A percentile compares a stretch with the other conserved stretches of the same genome.
phyloP scores from a whole-genome alignment of 176 grass and related monocot genomes.

The Musa schizocarpa region DNA sequence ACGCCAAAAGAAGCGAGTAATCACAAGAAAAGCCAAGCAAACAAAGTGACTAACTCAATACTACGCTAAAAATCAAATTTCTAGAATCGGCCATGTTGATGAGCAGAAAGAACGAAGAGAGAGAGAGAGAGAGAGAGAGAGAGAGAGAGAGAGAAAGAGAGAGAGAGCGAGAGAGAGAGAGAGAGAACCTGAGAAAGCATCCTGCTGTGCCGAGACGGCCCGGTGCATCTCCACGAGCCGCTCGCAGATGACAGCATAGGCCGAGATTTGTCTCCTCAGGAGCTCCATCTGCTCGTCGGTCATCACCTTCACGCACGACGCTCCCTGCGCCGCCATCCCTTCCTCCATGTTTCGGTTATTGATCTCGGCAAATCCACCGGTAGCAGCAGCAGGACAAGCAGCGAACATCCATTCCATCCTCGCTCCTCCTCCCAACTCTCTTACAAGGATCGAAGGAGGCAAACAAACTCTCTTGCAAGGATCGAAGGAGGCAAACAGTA shows the following conservation, averaged over 20 bases:
- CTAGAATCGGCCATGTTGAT: not conserved
- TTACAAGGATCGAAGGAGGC: no score
- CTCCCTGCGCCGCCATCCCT: conserved; percentile 3
- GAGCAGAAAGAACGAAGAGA: not conserved
- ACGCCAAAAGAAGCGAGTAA: no score
- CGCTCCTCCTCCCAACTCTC: no score
- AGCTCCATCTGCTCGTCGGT: not conserved
- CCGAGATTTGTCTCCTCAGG: conserved; percentile 1
- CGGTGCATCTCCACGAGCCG: conserved; percentile 89
- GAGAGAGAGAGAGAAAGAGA: not conserved
- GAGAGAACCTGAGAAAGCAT: conserved; percentile 51
- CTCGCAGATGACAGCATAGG: conserved; percentile 86
- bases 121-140: not conserved
- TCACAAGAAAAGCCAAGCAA: no score
- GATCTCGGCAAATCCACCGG: not conserved
- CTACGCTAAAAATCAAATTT: no score
- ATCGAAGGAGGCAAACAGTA: not conserved
- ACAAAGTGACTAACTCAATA: no score
- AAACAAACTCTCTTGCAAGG: no score
- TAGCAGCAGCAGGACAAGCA: not conserved
- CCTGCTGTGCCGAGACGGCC: conserved; percentile 58
- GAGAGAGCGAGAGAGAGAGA: not conserved
- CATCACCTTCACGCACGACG: conserved; percentile 58
- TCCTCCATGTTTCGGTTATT: conserved; percentile 23
- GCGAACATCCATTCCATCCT: not conserved